A percentile compares a stretch with the other conserved stretches of the same genome.
These are phyloP conservation scores for Dipodascus geniculatus DNA, from an alignment of 805 yeast genomes.

Conservation along the genomic window DNA sequence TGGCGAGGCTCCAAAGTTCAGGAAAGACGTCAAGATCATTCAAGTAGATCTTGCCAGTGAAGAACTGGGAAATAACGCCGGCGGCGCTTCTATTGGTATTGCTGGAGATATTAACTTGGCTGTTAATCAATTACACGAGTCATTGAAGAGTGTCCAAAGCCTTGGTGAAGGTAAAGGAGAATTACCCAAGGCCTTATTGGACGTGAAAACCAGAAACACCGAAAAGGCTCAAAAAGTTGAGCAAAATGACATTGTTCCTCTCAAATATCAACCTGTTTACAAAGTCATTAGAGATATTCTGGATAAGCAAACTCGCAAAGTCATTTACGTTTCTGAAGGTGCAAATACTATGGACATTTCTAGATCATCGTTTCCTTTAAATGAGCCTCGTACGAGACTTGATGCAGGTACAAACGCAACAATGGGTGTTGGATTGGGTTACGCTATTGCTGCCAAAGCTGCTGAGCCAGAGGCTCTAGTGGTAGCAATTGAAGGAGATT, in stretches of 20 bases:
- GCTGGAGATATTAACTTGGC: slow-evolving; percentile 43
- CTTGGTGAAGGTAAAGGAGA: background rate
- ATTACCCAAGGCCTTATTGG: background rate
- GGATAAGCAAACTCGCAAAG: slow-evolving; percentile 18
- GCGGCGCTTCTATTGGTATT: slow-evolving; percentile 32
- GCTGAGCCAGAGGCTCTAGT: slow-evolving; percentile 35
- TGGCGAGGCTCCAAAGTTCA: slow-evolving; percentile 47
- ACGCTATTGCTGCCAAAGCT: slow-evolving; percentile 50
- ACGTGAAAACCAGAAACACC: slow-evolving; percentile 22
- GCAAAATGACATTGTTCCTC: slow-evolving; percentile 19
- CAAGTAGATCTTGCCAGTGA: slow-evolving; percentile 46
- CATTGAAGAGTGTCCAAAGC: slow-evolving; percentile 26
- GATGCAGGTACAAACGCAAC: slow-evolving; percentile 74
- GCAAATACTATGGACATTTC: slow-evolving; percentile 71
- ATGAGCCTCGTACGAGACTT: slow-evolving; percentile 39
- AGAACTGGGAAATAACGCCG: slow-evolving; percentile 39
- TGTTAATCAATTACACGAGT: slow-evolving; percentile 25
- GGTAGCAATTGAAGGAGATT: slow-evolving; percentile 59
- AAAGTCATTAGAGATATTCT: slow-evolving; percentile 34
- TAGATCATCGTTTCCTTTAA: slow-evolving; percentile 45
- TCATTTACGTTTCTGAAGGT: slow-evolving; percentile 52
- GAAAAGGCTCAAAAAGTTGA: slow-evolving; percentile 24
- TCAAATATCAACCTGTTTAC: slow-evolving; percentile 46
- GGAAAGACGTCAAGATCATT: slow-evolving; percentile 34
- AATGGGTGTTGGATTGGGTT: slow-evolving; percentile 67